Conservation (phyloP, 169 alveolate species). For the Cryptosporidium parvum region DNA sequence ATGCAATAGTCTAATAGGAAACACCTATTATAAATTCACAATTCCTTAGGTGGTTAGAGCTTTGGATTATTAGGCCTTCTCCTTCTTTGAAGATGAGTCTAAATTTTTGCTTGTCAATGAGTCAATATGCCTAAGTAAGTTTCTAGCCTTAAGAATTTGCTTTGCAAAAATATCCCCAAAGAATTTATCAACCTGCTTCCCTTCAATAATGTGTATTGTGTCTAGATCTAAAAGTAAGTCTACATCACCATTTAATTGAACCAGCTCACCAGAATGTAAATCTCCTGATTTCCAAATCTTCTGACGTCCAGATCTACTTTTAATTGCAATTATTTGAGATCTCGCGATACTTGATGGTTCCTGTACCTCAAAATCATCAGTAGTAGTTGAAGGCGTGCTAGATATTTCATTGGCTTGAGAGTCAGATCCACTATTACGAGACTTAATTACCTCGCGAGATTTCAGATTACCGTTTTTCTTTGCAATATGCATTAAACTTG, state of each 20-base stretch:
- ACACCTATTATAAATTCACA: not conserved
- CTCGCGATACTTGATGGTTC: slow-evolving; percentile 69
- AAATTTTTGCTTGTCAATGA: slow-evolving; percentile 31
- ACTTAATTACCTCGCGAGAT: slow-evolving; percentile 31
- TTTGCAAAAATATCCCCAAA: slow-evolving; percentile 73
- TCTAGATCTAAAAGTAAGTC: slow-evolving; percentile 65
- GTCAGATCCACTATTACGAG: slow-evolving; percentile 19
- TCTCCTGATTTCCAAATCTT: slow-evolving; percentile 67
- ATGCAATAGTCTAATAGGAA: slow-evolving; percentile 2
- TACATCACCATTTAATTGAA: slow-evolving; percentile 39
- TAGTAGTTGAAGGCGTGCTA: no score
- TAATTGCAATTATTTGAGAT: slow-evolving; percentile 69
- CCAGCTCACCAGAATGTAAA: slow-evolving; percentile 43
- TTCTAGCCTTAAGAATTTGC: slow-evolving; percentile 68
- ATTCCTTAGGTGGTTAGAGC: not conserved
- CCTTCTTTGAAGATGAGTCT: slow-evolving; percentile 36
- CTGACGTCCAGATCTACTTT: slow-evolving; percentile 73
- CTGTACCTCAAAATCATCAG: slow-evolving; percentile 46
- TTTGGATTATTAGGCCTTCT: slow-evolving; percentile 19
- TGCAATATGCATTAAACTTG: slow-evolving; percentile 70
- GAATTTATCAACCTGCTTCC: slow-evolving; percentile 64
- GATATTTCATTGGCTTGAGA: not conserved
- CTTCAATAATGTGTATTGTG: slow-evolving; percentile 64
- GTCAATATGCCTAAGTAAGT: slow-evolving; percentile 56
- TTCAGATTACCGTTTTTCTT: slow-evolving; percentile 40